phyloP scores from a whole-genome alignment of 2,329 filamentous ascomycete species.

The Cladobotryum mycophilum region DNA sequence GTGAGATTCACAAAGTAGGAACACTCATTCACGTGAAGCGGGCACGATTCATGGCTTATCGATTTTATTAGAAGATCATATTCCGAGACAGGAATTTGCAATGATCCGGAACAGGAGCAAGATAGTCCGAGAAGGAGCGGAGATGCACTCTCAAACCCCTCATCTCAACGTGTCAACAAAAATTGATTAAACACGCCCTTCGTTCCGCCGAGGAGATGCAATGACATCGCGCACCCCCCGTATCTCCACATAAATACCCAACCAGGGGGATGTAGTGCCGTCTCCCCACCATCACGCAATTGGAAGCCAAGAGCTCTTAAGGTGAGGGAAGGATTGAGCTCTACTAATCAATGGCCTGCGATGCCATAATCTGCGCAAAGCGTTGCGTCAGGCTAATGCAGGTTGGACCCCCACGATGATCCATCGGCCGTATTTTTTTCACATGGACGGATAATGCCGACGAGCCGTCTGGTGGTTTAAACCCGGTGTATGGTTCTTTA shows the following conservation, averaged over 20 bases:
- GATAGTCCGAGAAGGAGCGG: background rate
- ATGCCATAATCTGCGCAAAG: no score
- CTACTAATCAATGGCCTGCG: no score
- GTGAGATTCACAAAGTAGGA: no score
- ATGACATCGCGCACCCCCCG: background rate
- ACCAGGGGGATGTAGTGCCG: background rate
- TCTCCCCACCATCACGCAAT: background rate
- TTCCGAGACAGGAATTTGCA: background rate
- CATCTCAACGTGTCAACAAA: background rate
- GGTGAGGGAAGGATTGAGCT: no score
- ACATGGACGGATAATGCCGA: slow-evolving; percentile 1
- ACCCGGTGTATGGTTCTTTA: no score
- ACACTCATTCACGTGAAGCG: no score
- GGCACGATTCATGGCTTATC: no score
- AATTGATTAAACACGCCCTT: background rate
- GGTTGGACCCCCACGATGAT: no score
- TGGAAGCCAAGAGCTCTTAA: background rate
- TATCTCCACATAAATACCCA: background rate
- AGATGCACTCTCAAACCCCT: background rate
- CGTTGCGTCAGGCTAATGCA: no score
- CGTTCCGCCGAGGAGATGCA: background rate
- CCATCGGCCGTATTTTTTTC: background rate
- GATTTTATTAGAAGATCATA: no score
- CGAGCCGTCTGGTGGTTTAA: no score
- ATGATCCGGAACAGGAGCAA: background rate